Conservation (phyloP, 1,284 basidiomycete genomes). For the Golubevia sp. region DNA sequence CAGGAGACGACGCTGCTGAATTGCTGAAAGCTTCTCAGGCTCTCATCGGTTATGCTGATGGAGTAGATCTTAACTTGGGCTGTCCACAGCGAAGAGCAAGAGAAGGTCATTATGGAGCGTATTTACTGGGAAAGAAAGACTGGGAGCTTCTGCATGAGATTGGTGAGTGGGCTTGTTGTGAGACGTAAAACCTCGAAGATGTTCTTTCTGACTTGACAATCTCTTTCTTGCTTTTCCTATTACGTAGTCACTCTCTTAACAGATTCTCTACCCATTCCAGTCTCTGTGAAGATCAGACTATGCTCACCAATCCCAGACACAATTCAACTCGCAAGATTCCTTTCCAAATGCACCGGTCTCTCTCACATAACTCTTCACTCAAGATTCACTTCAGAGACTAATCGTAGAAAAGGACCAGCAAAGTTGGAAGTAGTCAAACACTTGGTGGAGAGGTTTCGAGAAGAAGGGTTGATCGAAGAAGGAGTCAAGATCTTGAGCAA, state of each 20-base stretch:
- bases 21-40: conserved; percentile 69
- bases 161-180: conserved; percentile 67
- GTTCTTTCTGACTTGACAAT: background rate
- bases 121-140: conserved; percentile 71
- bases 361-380: conserved; percentile 74
- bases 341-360: conserved; percentile 71
- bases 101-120: conserved; percentile 74
- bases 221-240: conserved; percentile 3
- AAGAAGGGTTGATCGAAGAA: conserved; percentile 58
- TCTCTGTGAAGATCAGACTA: conserved; percentile 69
- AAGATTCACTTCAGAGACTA: conserved; percentile 71
- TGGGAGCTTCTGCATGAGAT: conserved; percentile 72
- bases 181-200: background rate
- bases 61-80: conserved; percentile 68
- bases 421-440: conserved; percentile 69
- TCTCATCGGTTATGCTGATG: conserved; percentile 68
- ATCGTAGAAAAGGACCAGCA: conserved; percentile 72
- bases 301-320: conserved; percentile 67
- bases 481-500: conserved; percentile 73
- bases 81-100: conserved; percentile 75
- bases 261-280: conserved; percentile 68
- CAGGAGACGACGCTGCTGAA: conserved; percentile 70
- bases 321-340: conserved; percentile 66
- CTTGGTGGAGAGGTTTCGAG: conserved; percentile 63
- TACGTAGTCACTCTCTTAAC: conserved; percentile 69